Base-by-base conservation (phyloP, 176 grass and related monocot genomes). In the Chloris gayana region DNA sequence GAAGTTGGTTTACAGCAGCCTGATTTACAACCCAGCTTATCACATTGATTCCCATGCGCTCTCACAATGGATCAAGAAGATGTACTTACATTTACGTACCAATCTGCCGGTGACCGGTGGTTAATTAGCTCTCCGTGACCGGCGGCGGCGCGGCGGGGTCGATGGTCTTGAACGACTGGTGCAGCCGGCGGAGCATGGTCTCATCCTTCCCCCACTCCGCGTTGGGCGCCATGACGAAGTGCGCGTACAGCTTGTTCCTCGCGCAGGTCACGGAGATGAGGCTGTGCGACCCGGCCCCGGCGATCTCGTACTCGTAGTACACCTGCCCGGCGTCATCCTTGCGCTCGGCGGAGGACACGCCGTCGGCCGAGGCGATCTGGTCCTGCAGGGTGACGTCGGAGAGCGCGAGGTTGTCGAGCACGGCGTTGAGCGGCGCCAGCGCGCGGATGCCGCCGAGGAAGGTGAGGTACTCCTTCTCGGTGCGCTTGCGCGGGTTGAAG, bases 291-390 rank as follows among this genome's bases (percentile, higher is more conserved):
- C 82, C 90, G 61, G 84, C 86, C 6, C 96, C 96, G 5, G 84
- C 86, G 39, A 99, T 85, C 90, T 99, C 96, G 80, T 95, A 99
- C 17, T 90, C 88, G 65, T 99, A 95, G 82, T 99, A 99, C 44
- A 99, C 75, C 85, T 99, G 92, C 9, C 92, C 92, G 2, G 21
- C 77, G 18, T 39, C 88, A 53, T 89, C 88, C 45, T 31, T 64
- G 19, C 88, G 82, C 84, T 98, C 67, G 7, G n/a, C 11, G 21
- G 88, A 86, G 9, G 73, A 21, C 51, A 98, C 95, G 34, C 39
- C 81, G 61, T 95, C 96, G 17, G 96, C 88, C 17, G 85, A 60
- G 0, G 96, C 80, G 77, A 98, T 95, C 90, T 95, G 96, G 85
- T 98, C 96, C 83, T 80, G 90, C 29, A 98, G 92, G 2, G 46